Conservation (phyloP, 1,284 basidiomycete genomes). For the Cutaneotrichosporon mucoides region DNA sequence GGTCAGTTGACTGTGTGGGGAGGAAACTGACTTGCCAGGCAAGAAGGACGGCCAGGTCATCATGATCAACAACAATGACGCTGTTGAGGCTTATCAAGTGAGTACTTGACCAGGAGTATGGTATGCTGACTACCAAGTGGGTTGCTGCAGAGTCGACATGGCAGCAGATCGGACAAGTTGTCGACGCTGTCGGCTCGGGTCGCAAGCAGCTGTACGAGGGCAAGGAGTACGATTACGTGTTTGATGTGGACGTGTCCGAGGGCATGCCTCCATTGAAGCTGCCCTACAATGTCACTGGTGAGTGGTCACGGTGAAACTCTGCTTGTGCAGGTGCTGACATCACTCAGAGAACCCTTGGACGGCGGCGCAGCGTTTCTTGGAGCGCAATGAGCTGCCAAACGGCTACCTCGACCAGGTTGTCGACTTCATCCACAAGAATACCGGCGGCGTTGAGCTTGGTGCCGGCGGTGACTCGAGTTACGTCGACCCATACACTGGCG, state of each 20-base stretch:
- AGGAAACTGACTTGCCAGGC: slow-evolving; percentile 53
- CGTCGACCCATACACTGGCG: slow-evolving; percentile 84
- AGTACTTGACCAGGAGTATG: not conserved
- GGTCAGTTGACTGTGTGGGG: slow-evolving; percentile 53
- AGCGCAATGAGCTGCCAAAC: slow-evolving; percentile 75
- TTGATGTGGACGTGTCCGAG: slow-evolving; percentile 94
- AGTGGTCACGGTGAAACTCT: slow-evolving; percentile 23
- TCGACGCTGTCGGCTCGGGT: slow-evolving; percentile 82
- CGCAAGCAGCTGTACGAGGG: slow-evolving; percentile 86
- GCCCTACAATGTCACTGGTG: slow-evolving; percentile 84
- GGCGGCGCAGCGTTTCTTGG: slow-evolving; percentile 85
- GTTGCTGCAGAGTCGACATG: slow-evolving; percentile 64
- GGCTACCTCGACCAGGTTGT: slow-evolving; percentile 88
- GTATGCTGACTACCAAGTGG: slow-evolving; percentile 58
- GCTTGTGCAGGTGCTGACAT: not conserved
- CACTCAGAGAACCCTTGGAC: slow-evolving; percentile 79
- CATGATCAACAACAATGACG: slow-evolving; percentile 75
- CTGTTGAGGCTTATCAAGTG: slow-evolving; percentile 77
- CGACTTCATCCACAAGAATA: slow-evolving; percentile 89
- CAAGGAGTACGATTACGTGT: slow-evolving; percentile 97
- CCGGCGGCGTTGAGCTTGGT: slow-evolving; percentile 67
- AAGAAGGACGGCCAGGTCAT: slow-evolving; percentile 87
- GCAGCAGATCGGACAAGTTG: slow-evolving; percentile 93
- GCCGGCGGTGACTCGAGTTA: slow-evolving; percentile 54
- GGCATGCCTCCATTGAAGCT: slow-evolving; percentile 89